Evolutionary conservation across 441 rosid species (phyloP).

Genomic region (Populus hybrid): DNA sequence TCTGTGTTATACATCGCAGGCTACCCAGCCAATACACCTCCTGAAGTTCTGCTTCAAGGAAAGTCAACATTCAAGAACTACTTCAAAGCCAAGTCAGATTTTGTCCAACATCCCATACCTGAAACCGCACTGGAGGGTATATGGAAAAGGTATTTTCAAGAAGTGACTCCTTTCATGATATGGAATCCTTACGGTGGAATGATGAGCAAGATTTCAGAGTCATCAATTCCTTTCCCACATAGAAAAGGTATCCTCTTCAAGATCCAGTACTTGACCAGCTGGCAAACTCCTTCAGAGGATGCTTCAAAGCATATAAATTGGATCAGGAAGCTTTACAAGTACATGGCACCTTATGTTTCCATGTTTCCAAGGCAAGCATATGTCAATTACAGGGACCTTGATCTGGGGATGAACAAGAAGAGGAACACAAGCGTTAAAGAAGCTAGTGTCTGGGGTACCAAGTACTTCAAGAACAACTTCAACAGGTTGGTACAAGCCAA

Average conservation of each 20-base stretch:
- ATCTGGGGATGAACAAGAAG: slow-evolving; percentile 46
- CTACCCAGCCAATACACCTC: slow-evolving; percentile 37
- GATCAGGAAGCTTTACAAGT: slow-evolving; percentile 40
- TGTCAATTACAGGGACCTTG: slow-evolving; percentile 62
- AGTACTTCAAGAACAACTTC: too few relatives aligned
- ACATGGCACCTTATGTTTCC: slow-evolving; percentile 60
- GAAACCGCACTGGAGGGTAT: slow-evolving; percentile 43
- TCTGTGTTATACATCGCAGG: slow-evolving; percentile 52
- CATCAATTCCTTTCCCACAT: slow-evolving; percentile 56
- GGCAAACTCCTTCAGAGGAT: slow-evolving; percentile 34
- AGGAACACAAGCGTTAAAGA: slow-evolving; percentile 22
- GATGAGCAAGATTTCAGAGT: slow-evolving; percentile 7
- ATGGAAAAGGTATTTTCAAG: slow-evolving; percentile 42
- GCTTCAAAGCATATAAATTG: slow-evolving; percentile 31
- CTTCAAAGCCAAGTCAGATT: slow-evolving; percentile 70
- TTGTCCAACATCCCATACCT: slow-evolving; percentile 42
- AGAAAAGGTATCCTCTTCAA: slow-evolving; percentile 42
- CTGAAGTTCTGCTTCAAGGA: slow-evolving; percentile 52
- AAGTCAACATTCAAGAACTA: slow-evolving; percentile 45
- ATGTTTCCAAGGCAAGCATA: slow-evolving; percentile 58
- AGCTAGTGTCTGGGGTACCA: slow-evolving; percentile 32
- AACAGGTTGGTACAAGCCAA: too few relatives aligned
- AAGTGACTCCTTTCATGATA: slow-evolving; percentile 40
- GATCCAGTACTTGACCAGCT: slow-evolving; percentile 50
- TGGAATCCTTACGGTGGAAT: slow-evolving; percentile 62